Base-by-base conservation (phyloP, 257 asterid species). In the Salvia hispanica region DNA sequence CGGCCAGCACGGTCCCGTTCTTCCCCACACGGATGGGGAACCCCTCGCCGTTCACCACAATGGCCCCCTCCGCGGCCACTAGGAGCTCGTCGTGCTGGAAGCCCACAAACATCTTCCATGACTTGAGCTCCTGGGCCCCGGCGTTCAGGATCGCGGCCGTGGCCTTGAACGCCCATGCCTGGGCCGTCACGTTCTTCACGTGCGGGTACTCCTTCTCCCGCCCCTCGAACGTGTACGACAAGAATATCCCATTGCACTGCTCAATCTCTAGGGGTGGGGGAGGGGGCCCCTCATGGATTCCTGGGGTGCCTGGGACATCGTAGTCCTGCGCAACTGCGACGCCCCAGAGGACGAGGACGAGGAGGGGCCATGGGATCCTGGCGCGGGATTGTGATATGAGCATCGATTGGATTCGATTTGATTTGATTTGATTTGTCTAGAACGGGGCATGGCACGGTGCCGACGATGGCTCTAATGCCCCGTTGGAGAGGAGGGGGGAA, bases 151-250 rank as follows among this genome's bases (percentile, higher is more conserved):
- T 74, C 1, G 81, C 48, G 3, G 82, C 80, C 65, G 21, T 76
- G 13, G 95, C 67, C 74, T 79, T 60, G 40, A 93, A 93, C 0
- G 96, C 67, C 97, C 97, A 93, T 1, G 96, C 88, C 78, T 93
- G 97, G 1, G 92, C 97, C 0, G 96, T 59, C 13, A 80, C 88
- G 65, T 90, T 93, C 72, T 85, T 93, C 54, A 90, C 86, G 0
- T 72, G 56, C 0, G 99, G 97, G 45, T 86, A 90, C 18, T 84
- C 74, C 75, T 83, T 93, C 37, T 93, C 95, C 4, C 95, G 80
- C 3, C 95, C 97, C 64, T 64, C 67, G 67, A 86, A 90, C 8
- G 34, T 63, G 62, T 93, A 93, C 0, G 95, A 68, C 0, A 87
- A 33, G 65, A 84, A 89, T 4, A 88, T 74, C 3, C 99, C 99